phyloP scores from a whole-genome alignment of 2,329 filamentous ascomycete species.

The Neonectria faginata region DNA sequence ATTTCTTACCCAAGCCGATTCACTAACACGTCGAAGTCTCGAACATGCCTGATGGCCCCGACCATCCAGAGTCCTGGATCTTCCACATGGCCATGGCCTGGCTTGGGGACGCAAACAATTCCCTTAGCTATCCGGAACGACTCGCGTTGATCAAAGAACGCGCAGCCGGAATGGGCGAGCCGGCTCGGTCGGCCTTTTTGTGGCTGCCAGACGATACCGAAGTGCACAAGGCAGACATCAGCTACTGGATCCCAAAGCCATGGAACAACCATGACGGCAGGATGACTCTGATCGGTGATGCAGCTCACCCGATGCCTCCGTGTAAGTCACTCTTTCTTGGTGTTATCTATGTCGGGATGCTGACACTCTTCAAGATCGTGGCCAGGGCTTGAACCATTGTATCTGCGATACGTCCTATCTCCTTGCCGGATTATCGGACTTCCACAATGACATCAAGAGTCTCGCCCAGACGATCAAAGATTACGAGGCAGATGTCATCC shows the following conservation, averaged over 20 bases:
- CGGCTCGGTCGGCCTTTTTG: constrained; percentile 36
- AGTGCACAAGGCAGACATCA: constrained; percentile 42
- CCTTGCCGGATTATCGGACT: constrained; percentile 22
- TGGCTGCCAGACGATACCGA: constrained; percentile 40
- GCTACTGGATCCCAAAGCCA: constrained; percentile 38
- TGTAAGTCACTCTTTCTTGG: constrained; percentile 27
- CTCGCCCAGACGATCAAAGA: constrained; percentile 21
- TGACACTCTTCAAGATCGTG: constrained; percentile 29
- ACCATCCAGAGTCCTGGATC: constrained; percentile 40
- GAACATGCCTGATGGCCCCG: constrained; percentile 37
- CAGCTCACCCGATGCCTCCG: constrained; percentile 41
- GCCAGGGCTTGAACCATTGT: constrained; percentile 41
- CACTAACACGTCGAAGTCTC: constrained; percentile 27
- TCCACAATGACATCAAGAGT: constrained; percentile 1
- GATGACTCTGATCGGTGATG: constrained; percentile 38
- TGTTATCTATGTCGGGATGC: not conserved
- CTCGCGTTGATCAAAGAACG: constrained; percentile 39
- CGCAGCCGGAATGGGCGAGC: constrained; percentile 34
- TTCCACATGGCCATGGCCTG: constrained; percentile 44
- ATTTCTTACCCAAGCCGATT: too few species aligned
- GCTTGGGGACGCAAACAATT: constrained; percentile 34
- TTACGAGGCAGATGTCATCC: constrained; percentile 39
- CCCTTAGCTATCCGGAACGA: constrained; percentile 33
- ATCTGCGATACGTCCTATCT: constrained; percentile 37
- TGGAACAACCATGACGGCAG: constrained; percentile 37